These are phyloP conservation scores for Mycena polygramma DNA, from an alignment of 768 basidiomycete species.

Conservation along the genomic window DNA sequence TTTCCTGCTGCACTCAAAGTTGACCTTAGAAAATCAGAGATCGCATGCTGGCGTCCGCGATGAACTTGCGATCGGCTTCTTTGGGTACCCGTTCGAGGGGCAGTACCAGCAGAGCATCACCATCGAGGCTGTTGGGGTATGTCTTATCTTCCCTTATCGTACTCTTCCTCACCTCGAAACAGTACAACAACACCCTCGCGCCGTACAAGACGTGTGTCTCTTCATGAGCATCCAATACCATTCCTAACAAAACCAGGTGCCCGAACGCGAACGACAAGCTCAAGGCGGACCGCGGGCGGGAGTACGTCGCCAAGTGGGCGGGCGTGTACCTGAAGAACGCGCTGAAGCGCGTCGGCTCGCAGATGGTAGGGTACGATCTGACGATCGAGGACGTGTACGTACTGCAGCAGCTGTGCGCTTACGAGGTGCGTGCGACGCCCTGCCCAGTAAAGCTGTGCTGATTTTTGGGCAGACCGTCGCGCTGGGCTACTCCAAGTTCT, in stretches of 20 bases:
- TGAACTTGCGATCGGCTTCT: conserved; percentile 82
- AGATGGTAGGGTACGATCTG: conserved; percentile 73
- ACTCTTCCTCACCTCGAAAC: not conserved
- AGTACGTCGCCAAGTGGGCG: conserved; percentile 77
- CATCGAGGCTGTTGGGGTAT: conserved; percentile 72
- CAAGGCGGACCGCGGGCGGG: conserved; percentile 69
- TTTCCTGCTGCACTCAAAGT: no score
- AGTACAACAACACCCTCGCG: conserved; percentile 89
- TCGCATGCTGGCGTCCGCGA: conserved; percentile 76
- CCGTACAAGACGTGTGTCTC: conserved; percentile 79
- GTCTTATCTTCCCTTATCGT: conserved; percentile 37
- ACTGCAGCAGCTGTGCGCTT: conserved; percentile 85
- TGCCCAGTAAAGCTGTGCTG: not conserved
- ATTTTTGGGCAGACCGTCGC: conserved; percentile 79
- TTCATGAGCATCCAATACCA: no score
- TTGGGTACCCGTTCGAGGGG: conserved; percentile 77
- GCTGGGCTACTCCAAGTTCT: conserved; percentile 92
- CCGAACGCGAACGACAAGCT: conserved; percentile 64
- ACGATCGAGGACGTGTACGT: conserved; percentile 77
- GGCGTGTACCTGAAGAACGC: conserved; percentile 79
- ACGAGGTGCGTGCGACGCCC: conserved; percentile 15
- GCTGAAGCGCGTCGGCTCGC: conserved; percentile 65
- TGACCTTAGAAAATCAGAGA: conserved; percentile 59
- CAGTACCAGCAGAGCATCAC: conserved; percentile 85
- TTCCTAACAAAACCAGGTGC: conserved; percentile 55